These are phyloP conservation scores for Ustilago shanxiensis DNA, from an alignment of 1,284 basidiomycete species.

Conservation along the genomic window DNA sequence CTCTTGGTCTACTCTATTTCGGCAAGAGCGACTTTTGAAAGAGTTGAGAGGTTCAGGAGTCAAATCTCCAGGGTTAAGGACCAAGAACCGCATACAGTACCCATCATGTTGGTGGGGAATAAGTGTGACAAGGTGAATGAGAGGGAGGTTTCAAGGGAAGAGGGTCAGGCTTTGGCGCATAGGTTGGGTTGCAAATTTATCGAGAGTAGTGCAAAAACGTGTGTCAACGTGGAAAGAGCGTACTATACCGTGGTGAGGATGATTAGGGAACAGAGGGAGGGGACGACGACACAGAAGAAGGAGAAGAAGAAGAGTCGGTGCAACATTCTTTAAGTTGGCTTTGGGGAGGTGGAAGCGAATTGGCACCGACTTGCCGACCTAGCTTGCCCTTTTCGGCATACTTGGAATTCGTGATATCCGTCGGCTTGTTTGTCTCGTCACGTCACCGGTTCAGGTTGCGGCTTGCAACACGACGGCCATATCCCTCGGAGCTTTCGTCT, in stretches of 20 bases:
- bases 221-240: slow-evolving; percentile 70
- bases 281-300: slow-evolving; percentile 49
- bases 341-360: not conserved
- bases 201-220: slow-evolving; percentile 71
- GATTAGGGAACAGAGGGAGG: slow-evolving; percentile 66
- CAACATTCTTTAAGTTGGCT: slow-evolving; percentile 59
- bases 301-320: slow-evolving; percentile 68
- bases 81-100: slow-evolving; percentile 71
- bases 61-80: slow-evolving; percentile 70
- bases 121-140: slow-evolving; percentile 86
- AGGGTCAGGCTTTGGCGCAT: slow-evolving; percentile 68
- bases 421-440: too few relatives aligned
- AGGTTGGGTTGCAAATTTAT: slow-evolving; percentile 70
- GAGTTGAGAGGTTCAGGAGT: slow-evolving; percentile 69
- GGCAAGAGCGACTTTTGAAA: slow-evolving; percentile 70
- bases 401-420: too few relatives aligned
- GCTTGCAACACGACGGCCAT: too few relatives aligned
- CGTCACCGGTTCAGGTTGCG: too few relatives aligned
- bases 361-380: too few relatives aligned
- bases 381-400: too few relatives aligned
- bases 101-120: slow-evolving; percentile 88
- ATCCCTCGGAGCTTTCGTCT: too few relatives aligned
- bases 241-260: slow-evolving; percentile 69
- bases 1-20: slow-evolving; percentile 71
- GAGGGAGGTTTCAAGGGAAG: slow-evolving; percentile 77